Evolutionary conservation across 306 rosid genomes (phyloP).

Genomic region (Oxytropis ochrocephala): DNA sequence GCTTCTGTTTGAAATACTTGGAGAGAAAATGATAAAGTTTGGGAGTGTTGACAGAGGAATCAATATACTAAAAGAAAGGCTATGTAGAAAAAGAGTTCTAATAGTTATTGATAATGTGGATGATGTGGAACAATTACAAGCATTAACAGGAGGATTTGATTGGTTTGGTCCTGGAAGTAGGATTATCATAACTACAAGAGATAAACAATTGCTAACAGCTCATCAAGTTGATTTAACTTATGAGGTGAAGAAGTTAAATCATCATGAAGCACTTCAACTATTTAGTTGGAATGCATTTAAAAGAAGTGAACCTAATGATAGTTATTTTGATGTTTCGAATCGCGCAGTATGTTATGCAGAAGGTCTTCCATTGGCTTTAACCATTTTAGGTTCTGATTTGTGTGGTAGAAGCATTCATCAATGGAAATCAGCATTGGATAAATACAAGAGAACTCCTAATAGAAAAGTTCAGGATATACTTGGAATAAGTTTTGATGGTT

Average conservation of each 20-base stretch:
- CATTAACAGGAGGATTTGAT: too few species aligned
- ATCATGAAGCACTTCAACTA: constrained; percentile 19
- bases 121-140: background rate
- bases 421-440: constrained; percentile 27
- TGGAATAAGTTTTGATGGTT: too few species aligned
- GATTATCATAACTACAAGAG: too few species aligned
- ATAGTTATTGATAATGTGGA: constrained; percentile 27
- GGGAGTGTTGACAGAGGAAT: constrained; percentile 23
- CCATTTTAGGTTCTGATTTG: constrained; percentile 21
- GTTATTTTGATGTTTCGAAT: background rate
- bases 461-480: constrained; percentile 23
- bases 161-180: too few species aligned
- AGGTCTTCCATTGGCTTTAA: constrained; percentile 28
- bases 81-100: constrained; percentile 11
- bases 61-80: constrained; percentile 18
- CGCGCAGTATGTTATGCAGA: constrained; percentile 20
- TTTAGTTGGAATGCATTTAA: constrained; percentile 35
- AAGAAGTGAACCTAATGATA: constrained; percentile 15
- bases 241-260: constrained; percentile 21
- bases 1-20: constrained; percentile 27
- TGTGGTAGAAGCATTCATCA: constrained; percentile 21
- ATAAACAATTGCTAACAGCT: background rate
- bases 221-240: constrained; percentile 15
- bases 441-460: constrained; percentile 25
- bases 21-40: constrained; percentile 11